Conservation (phyloP, 768 basidiomycete genomes). For the Suillus alpinus region DNA sequence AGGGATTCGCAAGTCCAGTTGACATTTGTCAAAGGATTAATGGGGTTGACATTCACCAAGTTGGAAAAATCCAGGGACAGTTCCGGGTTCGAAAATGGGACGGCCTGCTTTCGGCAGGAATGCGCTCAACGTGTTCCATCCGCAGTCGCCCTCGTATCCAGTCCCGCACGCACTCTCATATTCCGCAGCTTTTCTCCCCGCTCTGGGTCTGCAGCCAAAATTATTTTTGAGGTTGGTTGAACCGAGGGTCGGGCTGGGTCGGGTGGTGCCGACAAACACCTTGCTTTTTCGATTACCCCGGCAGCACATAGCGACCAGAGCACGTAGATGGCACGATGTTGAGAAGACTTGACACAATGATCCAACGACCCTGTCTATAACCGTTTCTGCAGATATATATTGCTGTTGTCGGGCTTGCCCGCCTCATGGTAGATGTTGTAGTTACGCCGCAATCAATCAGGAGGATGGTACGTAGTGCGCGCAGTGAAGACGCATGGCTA, state of each 20-base stretch:
- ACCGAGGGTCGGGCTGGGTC: background rate
- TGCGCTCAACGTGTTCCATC: background rate
- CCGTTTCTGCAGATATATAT: background rate
- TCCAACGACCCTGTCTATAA: background rate
- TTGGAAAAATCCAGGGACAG: background rate
- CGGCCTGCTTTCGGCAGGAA: background rate
- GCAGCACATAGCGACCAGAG: background rate
- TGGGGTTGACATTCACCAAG: background rate
- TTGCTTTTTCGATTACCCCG: background rate
- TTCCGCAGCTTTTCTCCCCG: background rate
- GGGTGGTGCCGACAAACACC: background rate
- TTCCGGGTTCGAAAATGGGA: background rate
- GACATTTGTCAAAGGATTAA: slow-evolving; percentile 6
- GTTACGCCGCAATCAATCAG: background rate
- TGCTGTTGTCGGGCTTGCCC: background rate
- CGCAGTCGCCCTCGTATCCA: background rate
- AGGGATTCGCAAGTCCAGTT: slow-evolving; percentile 19
- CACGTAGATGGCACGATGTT: background rate
- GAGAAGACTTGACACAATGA: background rate
- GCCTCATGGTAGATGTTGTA: background rate
- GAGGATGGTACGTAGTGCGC: background rate
- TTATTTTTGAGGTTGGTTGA: background rate
- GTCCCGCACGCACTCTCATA: background rate
- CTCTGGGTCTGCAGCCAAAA: background rate
- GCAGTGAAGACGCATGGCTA: background rate